A percentile compares a stretch with the other conserved stretches of the same genome.
phyloP scores from a whole-genome alignment of 106 monocot species.

The Alisma plantagoaquatica region DNA sequence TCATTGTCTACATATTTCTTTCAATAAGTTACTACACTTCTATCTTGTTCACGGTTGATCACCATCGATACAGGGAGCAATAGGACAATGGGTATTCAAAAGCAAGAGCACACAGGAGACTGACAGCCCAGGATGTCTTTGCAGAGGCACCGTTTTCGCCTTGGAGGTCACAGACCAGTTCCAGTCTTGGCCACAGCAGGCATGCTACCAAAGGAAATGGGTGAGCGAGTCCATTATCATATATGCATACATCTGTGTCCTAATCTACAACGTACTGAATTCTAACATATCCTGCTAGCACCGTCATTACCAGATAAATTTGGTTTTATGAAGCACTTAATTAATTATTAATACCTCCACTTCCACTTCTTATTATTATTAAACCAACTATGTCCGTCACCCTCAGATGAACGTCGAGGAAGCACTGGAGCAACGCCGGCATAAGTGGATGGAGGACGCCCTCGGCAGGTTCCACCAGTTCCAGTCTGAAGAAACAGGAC shows the following conservation, averaged over 20 bases:
- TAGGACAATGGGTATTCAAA: conserved; percentile 62
- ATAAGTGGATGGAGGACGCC: conserved; percentile 75
- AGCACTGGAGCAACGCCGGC: conserved; percentile 46
- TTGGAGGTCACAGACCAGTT: conserved; percentile 58
- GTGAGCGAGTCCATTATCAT: no score
- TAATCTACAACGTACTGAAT: no score
- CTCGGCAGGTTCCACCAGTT: conserved; percentile 17
- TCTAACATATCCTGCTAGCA: not conserved
- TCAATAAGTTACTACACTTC: no score
- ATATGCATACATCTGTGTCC: no score
- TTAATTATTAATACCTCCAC: no score
- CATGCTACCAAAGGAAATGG: conserved; percentile 47
- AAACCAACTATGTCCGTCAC: not conserved
- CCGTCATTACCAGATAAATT: not conserved
- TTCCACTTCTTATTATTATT: no score
- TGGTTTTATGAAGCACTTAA: not conserved
- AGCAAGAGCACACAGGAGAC: conserved; percentile 60
- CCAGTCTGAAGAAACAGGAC: conserved; percentile 1
- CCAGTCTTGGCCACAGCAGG: conserved; percentile 59
- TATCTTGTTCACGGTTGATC: no score
- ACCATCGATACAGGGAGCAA: conserved; percentile 22
- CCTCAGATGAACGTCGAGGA: conserved; percentile 41
- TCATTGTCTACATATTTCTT: not conserved
- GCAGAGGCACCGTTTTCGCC: conserved; percentile 62
- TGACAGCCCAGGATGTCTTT: conserved; percentile 28